Percentiles rank a stretch among this genome's conserved stretches.
Conservation (phyloP, 192 early-diverging fungal genomes). For the Gryganskiella cystojenkinii region DNA sequence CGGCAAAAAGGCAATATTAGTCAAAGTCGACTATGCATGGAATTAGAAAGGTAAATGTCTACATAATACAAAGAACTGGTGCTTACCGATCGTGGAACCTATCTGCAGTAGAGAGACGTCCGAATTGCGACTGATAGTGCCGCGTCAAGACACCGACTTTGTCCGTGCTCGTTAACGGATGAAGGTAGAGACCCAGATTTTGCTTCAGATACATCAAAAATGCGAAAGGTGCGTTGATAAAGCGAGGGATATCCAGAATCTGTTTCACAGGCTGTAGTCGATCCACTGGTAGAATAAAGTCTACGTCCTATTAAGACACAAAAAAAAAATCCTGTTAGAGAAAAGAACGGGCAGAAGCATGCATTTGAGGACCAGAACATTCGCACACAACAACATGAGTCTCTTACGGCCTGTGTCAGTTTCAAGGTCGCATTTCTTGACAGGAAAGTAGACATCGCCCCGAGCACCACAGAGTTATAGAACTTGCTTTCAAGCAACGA, state of each 20-base stretch:
- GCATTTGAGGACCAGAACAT: too few relatives aligned
- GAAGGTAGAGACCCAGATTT: conserved; percentile 59
- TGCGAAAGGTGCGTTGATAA: conserved; percentile 65
- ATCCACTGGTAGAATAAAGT: conserved; percentile 80
- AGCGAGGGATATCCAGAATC: conserved; percentile 60
- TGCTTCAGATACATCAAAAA: conserved; percentile 77
- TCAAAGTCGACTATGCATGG: conserved; percentile 4
- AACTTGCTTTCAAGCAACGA: conserved; percentile 72
- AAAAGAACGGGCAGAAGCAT: too few relatives aligned
- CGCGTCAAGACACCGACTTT: conserved; percentile 46
- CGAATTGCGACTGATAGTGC: conserved; percentile 56
- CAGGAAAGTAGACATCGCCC: conserved; percentile 70
- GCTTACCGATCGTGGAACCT: conserved; percentile 30
- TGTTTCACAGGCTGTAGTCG: conserved; percentile 52
- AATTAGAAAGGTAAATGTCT: too few relatives aligned
- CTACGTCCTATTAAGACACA: conserved; percentile 67
- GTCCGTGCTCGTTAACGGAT: conserved; percentile 54
- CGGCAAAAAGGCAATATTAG: not conserved
- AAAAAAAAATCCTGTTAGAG: too few relatives aligned
- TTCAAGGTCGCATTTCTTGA: conserved; percentile 75
- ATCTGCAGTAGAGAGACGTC: conserved; percentile 18
- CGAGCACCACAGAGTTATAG: conserved; percentile 67
- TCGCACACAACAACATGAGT: too few relatives aligned
- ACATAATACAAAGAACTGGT: not conserved
- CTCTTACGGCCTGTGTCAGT: conserved; percentile 66